A percentile compares a stretch with the other conserved stretches of the same genome.
Conservation (phyloP, 805 yeast species). For the Zygosaccharomyces gambellarensis region DNA sequence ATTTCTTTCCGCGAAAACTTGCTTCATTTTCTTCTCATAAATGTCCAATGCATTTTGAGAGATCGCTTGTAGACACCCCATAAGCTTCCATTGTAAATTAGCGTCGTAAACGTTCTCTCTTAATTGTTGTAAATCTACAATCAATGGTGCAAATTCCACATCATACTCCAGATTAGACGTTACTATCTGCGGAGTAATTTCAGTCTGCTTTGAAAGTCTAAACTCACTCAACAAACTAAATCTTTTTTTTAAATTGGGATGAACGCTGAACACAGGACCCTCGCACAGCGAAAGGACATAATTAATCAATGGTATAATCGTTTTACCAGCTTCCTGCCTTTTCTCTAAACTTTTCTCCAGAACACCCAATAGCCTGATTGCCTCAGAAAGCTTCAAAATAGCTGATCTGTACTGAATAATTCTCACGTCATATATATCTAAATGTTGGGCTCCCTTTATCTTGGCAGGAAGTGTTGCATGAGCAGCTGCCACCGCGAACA, state of each 20-base stretch:
- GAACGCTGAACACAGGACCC: conserved; percentile 41
- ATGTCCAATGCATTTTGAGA: conserved; percentile 29
- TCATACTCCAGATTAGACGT: conserved; percentile 21
- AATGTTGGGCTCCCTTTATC: conserved; percentile 31
- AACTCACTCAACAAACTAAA: conserved; percentile 34
- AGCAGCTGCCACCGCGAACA: conserved; percentile 37
- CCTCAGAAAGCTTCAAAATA: conserved; percentile 41
- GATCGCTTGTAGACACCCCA: conserved; percentile 22
- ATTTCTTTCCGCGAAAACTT: conserved; percentile 30
- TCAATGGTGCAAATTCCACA: conserved; percentile 21
- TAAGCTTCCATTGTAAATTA: conserved; percentile 27
- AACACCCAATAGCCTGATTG: conserved; percentile 34
- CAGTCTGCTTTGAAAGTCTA: conserved; percentile 25
- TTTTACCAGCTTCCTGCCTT: conserved; percentile 15
- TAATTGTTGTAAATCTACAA: conserved; percentile 8
- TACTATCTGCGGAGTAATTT: conserved; percentile 18
- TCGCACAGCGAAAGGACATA: conserved; percentile 35
- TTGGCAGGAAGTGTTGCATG: conserved; percentile 32
- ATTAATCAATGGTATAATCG: conserved; percentile 35
- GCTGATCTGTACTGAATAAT: conserved; percentile 57
- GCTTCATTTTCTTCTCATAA: conserved; percentile 31
- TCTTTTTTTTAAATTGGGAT: conserved; percentile 38
- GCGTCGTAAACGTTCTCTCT: conserved; percentile 24
- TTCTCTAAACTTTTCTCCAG: conserved; percentile 27
- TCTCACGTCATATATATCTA: conserved; percentile 51